These are phyloP conservation scores for Phaffomyces opuntiae DNA, from an alignment of 805 yeast species.

Conservation along the genomic window DNA sequence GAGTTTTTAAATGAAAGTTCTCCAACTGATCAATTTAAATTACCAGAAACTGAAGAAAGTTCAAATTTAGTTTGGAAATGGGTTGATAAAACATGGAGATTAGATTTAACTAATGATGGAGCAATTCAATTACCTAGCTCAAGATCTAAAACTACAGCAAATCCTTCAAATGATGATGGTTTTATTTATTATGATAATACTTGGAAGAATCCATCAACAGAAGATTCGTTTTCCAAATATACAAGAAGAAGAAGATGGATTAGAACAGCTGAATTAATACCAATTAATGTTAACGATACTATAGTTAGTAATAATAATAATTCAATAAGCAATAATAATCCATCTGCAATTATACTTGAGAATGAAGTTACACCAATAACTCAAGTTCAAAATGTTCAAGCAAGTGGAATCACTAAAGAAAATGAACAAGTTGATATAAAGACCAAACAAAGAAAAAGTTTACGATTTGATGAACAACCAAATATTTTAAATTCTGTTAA, in stretches of 20 bases:
- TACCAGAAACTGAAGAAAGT: slow-evolving; percentile 67
- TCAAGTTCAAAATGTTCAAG: slow-evolving; percentile 19
- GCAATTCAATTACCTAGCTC: slow-evolving; percentile 64
- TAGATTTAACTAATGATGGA: slow-evolving; percentile 85
- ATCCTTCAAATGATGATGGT: slow-evolving; percentile 78
- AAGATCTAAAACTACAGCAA: slow-evolving; percentile 46
- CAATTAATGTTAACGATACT: slow-evolving; percentile 17
- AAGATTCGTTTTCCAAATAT: slow-evolving; percentile 81
- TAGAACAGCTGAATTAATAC: slow-evolving; percentile 81
- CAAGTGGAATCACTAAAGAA: slow-evolving; percentile 12
- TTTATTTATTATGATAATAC: slow-evolving; percentile 86
- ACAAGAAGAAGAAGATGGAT: slow-evolving; percentile 96
- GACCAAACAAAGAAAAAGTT: slow-evolving; percentile 32
- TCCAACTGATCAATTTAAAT: slow-evolving; percentile 66
- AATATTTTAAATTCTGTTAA: slow-evolving; percentile 19
- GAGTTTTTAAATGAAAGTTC: slow-evolving; percentile 85
- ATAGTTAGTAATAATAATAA: slow-evolving; percentile 5
- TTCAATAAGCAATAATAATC: no score
- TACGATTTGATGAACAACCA: slow-evolving; percentile 38
- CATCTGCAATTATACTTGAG: slow-evolving; percentile 4
- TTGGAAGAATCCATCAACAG: slow-evolving; percentile 88
- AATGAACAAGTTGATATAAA: slow-evolving; percentile 1
- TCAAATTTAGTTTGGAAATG: slow-evolving; percentile 85
- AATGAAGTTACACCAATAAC: slow-evolving; percentile 12
- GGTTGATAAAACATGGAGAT: slow-evolving; percentile 90